Base-by-base conservation (phyloP, 2,329 filamentous ascomycete species). In the Myriosclerotinia scirpicola region DNA sequence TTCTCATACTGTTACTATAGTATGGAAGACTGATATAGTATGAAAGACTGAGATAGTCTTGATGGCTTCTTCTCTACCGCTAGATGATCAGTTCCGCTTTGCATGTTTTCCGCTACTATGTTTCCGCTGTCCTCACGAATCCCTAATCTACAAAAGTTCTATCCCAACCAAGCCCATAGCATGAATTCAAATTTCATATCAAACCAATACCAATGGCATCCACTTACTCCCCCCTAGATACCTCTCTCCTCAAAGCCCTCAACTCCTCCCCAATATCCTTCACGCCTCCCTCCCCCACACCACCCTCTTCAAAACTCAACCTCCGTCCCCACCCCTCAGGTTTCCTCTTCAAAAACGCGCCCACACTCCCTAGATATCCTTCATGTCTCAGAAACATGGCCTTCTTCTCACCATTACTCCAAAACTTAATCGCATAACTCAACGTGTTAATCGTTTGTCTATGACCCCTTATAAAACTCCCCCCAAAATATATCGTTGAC, bases 391-490 rank as follows among this genome's bases (percentile, higher is more conserved):
- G 78, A 78, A 99, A 99, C 77, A 97, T 98, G 0, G 95, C 95
- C 79, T 97, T 92, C 79, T 97, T 97, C 75, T 88, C 84, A 53
- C 93, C 94, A 76, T 95, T 92, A 72, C 90, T 93, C 95, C 95
- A 99, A 80, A 98, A 99, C 73, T 92, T 92, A 80, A 99, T 97
- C 76, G 94, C 95, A 76, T 97, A 99, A 65, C 90, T 93, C 12
- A 99, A 83, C 0, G 95, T 98, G 78, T 98, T 96, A 87, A 99
- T 99, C 15, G 95, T 99, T 80, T 98, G 95, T 20, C 91, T 88
- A 78, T 99, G 95, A 52, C 95, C 95, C 53, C 95, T 89, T 76
- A 99, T 98, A 77, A 98, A 99, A 8, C 91, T 95, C 34, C 95
- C 95, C 30, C 95, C 95, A 78, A 99, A 99, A 81, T 99, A 99